phyloP scores from a whole-genome alignment of 139 green algal genomes.

The Chara braunii region DNA sequence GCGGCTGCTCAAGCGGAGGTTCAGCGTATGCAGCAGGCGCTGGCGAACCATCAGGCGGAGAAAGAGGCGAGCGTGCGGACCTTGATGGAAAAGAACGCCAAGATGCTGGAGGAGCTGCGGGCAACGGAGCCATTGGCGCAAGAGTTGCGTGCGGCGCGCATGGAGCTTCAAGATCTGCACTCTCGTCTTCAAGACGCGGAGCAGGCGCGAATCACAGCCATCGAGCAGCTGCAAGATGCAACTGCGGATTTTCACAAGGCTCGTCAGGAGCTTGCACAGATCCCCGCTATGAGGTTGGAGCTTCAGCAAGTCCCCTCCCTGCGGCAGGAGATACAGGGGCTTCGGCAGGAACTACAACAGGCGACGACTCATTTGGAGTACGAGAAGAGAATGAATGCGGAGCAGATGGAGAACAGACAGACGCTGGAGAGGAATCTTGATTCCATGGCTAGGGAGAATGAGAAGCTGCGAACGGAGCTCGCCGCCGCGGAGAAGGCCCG shows the following conservation, averaged over 20 bases:
- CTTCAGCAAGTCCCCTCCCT: constrained; percentile 16
- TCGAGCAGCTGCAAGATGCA: constrained; percentile 11
- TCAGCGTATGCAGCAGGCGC: constrained; percentile 9
- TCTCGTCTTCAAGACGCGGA: constrained; percentile 6
- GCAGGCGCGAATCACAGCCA: neutral
- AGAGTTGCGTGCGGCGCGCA: constrained; percentile 16
- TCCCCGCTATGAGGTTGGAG: constrained; percentile 11
- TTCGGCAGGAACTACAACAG: constrained; percentile 20
- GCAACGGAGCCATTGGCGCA: constrained; percentile 14
- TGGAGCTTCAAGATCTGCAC: constrained; percentile 18
- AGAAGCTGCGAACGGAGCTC: too few relatives aligned
- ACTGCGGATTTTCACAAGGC: constrained; percentile 16
- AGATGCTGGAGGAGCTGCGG: constrained; percentile 19
- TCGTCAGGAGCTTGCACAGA: constrained; percentile 16
- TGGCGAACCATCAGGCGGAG: constrained; percentile 10
- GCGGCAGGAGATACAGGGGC: constrained; percentile 11
- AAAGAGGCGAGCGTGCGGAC: constrained; percentile 6
- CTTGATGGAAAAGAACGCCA: constrained; percentile 20
- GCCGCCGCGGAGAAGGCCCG: too few relatives aligned
- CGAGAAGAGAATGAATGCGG: neutral
- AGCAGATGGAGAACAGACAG: neutral
- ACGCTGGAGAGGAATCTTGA: constrained; percentile 24
- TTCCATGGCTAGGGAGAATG: constrained; percentile 11
- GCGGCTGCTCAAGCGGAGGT: constrained; percentile 26
- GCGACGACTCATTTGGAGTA: constrained; percentile 4